A percentile compares a stretch with the other conserved stretches of the same genome.
Conservation (phyloP, 73 alveolate species). For the Stentor roeselii region DNA sequence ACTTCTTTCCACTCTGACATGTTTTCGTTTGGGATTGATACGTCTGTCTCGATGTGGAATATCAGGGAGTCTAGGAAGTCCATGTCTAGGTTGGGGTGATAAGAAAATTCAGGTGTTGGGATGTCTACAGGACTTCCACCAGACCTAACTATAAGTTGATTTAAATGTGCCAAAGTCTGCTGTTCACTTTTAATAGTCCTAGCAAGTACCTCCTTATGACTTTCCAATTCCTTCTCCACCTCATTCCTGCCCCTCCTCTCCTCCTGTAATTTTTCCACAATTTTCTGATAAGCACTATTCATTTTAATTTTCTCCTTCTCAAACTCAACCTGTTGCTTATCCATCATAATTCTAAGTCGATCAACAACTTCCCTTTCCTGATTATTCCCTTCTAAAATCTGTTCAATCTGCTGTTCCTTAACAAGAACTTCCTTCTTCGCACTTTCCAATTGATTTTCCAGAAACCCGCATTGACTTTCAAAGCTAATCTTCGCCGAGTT, state of each 20-base stretch:
- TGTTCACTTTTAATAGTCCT: not conserved
- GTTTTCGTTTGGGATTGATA: not conserved
- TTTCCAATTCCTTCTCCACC: constrained; percentile 5
- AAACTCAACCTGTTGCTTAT: not conserved
- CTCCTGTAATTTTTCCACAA: constrained; percentile 21
- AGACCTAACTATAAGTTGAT: not conserved
- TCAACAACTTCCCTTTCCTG: constrained; percentile 8
- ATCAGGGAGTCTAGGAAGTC: not conserved
- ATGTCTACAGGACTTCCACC: constrained; percentile 30
- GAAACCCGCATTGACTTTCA: constrained; percentile 17
- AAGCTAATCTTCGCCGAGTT: not conserved
- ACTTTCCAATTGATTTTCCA: constrained; percentile 31
- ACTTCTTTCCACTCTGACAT: not conserved
- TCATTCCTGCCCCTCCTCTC: constrained; percentile 8
- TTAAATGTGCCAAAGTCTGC: not conserved
- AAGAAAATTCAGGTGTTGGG: not conserved
- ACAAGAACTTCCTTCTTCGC: constrained; percentile 19
- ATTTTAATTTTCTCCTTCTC: not conserved
- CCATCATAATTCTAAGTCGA: not conserved
- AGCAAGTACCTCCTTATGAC: not conserved
- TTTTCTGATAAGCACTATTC: constrained; percentile 1
- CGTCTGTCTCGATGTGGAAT: not conserved
- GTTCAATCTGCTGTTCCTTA: constrained; percentile 16
- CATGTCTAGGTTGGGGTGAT: not conserved
- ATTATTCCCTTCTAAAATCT: not conserved